Evolutionary conservation across 164 flowering plant species (phyloP), one percentile per base, ranked within the genome.

Genomic region (Stephania yunnanensis): DNA sequence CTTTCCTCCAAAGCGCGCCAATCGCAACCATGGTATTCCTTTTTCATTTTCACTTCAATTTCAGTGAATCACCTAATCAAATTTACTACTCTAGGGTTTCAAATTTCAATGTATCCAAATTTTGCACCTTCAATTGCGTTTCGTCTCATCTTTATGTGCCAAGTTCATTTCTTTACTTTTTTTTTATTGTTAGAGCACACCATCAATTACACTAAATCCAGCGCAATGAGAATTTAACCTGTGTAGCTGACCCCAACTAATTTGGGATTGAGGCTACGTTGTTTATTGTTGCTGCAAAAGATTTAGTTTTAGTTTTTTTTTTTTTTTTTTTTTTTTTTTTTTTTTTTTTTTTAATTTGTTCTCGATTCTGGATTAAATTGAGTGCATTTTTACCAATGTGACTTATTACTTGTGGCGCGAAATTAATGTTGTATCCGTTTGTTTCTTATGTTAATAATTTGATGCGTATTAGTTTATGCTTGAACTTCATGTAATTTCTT

Each of bases 1-100:
- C 65, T 78, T 13, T 19, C 64, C 30, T 76, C 72, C 52, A 20
- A 72, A 52, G 29, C 78, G 70, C 70, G 70, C 82, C 20, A 82
- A 50, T 7, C 69, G 61, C 79, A 76, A 46, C 36, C 75, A 72
- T 70, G 68, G 81, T 9, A 55, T 36, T 36, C 84, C 31, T 48
- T 67, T 10, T 6, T 19, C 65, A 82, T 65, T 46, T 71, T 46
- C 63, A 20, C 22, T 58, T 6, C 65, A 52, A 36, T 36, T 36
- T 36, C 42, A 36, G 12, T 25, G 65, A 67, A 31, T 29, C 30
- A 46, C 3, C 31, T 7, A 29, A 58, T 45, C 45, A 3, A 15
- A 36, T 20, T 46, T 74, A 30, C 22, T 58, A 0, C 15, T 58
- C 25, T 50, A 50, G 55, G 15, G 11, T 50, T 50, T 11, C 8